These are phyloP conservation scores for Penicillium malachiteum DNA, from an alignment of 495 filamentous ascomycete species.

Conservation along the genomic window DNA sequence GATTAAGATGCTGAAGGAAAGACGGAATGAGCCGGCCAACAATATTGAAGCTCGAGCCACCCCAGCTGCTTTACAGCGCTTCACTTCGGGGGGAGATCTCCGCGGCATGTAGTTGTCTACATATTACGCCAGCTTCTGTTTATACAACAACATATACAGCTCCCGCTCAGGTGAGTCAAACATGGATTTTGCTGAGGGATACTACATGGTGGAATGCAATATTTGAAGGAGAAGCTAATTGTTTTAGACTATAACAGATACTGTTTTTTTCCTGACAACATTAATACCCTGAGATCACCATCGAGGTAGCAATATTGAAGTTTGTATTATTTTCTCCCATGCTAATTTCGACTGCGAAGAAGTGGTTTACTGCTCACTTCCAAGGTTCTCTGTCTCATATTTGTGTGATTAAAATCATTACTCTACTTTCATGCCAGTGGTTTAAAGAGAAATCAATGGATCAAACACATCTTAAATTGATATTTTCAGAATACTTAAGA, in stretches of 20 bases:
- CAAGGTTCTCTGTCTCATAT: background rate
- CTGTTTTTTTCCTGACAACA: too few species aligned
- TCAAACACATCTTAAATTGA: too few species aligned
- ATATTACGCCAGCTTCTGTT: background rate
- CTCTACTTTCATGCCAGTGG: too few species aligned
- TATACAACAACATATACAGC: background rate
- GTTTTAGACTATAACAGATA: background rate
- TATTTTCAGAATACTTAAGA: too few species aligned
- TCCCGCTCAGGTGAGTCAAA: background rate
- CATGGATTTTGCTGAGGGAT: background rate
- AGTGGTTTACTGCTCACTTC: background rate
- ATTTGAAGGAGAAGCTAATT: background rate
- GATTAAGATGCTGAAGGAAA: background rate
- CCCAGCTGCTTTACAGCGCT: background rate
- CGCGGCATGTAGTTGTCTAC: background rate
- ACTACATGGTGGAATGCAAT: background rate
- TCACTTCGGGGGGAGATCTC: background rate
- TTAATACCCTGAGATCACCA: background rate
- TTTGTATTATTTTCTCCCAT: background rate
- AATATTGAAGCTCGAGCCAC: conserved; percentile 1
- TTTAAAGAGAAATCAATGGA: too few species aligned
- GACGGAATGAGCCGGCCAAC: background rate
- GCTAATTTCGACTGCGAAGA: background rate
- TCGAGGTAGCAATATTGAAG: background rate
- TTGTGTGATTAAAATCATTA: too few species aligned